Evolutionary conservation across 176 grass and related monocot species (phyloP).

Genomic region (Musa troglodytarum): DNA sequence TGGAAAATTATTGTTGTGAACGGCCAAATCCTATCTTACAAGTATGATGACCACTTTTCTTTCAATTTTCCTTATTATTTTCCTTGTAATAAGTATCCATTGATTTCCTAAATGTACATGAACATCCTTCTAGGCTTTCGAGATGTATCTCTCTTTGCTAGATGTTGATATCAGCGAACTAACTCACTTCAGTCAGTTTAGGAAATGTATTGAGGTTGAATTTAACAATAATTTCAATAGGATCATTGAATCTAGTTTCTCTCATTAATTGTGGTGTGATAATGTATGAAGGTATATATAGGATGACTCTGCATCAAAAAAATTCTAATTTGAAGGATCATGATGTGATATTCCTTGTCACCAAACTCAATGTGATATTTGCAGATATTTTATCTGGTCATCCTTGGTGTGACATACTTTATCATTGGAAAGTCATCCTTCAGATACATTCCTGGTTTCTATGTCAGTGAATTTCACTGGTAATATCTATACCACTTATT

Average conservation of each 20-base stretch:
- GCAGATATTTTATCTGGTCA: conserved; percentile 79
- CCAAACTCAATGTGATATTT: conserved; percentile 10
- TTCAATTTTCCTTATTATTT: not conserved
- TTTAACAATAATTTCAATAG: not conserved
- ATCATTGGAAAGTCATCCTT: conserved; percentile 91
- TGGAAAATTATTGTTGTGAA: conserved; percentile 85
- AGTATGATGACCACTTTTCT: conserved; percentile 28
- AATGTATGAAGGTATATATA: too few species aligned
- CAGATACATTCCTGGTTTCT: conserved; percentile 88
- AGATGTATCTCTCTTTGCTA: not conserved
- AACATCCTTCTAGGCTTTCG: not conserved
- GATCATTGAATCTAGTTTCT: too few species aligned
- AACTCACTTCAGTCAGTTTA: not conserved
- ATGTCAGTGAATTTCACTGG: conserved; percentile 82
- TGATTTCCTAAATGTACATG: not conserved
- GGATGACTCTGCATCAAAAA: too few species aligned
- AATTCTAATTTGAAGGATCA: not conserved
- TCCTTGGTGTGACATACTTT: conserved; percentile 76
- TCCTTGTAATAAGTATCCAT: not conserved
- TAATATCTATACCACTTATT: conserved; percentile 25
- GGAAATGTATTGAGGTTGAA: not conserved
- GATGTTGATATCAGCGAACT: not conserved
- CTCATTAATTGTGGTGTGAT: too few species aligned
- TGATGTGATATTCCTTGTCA: too few species aligned
- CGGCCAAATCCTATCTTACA: conserved; percentile 89